Base-by-base conservation (phyloP, 78 protist genomes). In the Cyanophora paradoxa region DNA sequence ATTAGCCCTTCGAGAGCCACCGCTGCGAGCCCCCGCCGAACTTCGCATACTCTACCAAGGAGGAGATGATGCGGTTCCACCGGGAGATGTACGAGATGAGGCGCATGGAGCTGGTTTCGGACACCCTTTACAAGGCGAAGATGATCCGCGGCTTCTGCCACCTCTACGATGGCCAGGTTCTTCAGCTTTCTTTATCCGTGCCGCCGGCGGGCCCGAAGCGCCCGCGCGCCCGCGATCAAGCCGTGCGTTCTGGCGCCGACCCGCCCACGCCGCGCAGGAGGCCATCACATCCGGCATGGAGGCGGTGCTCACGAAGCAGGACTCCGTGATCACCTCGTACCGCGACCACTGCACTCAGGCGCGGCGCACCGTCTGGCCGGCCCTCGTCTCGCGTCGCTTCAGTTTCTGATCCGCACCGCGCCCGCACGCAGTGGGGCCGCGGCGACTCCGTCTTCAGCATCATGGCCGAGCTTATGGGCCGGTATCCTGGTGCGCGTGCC, bases 141-240 rank as follows among this genome's bases (percentile, higher is more conserved):
- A 54, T 46, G 17, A 86, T 94, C 72, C 85, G 94, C 52, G 98
- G 98, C 58, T 94, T 94, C 84, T 89, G 91, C 86, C 98, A 94
- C 71, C 81, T 94, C 46, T 90, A 90, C 84, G 81, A 76, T 68
- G 98, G 98, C 4, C 96, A 92, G 84, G 93, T 89, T 22, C 56
- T 7, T 19, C 40, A 58, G 14, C 39, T 48, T 31, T 68, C 61
- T 16, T 16, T 46, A 14, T 46, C n/a, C 52, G 52, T 46, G 52
- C 52, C 52, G n/a, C n/a, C n/a, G n/a, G n/a, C n/a, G n/a, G n/a
- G n/a, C n/a, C n/a, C n/a, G n/a, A n/a, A n/a, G n/a, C n/a, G n/a
- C n/a, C n/a, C n/a, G n/a, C n/a, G n/a, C n/a, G n/a, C n/a, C n/a
- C n/a, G n/a, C n/a, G n/a, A n/a, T n/a, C n/a, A n/a, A n/a, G n/a